Base-by-base conservation (phyloP, 2,329 filamentous ascomycete species). In the Sporothrix mexicana region DNA sequence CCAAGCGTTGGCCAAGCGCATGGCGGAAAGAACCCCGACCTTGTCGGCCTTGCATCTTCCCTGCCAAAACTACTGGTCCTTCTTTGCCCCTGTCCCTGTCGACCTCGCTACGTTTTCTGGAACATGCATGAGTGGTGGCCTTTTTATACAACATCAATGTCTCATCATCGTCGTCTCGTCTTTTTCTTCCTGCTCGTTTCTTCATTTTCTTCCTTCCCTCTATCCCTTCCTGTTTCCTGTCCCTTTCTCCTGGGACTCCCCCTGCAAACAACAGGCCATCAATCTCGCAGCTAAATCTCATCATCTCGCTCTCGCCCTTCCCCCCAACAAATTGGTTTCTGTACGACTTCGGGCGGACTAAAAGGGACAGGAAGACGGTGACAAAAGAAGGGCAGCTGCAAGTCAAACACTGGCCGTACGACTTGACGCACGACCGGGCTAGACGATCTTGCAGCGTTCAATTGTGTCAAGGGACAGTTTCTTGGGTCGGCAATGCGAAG, bases 71-170 rank as follows among this genome's bases (percentile, higher is more conserved):
- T n/a, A n/a, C 51, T 45, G 25, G 30, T 47, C 45, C 30, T 36
- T 36, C 30, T 36, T 7, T 36, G 30, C 30, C 57, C 70, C 25
- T 36, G 43, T 68, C 53, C 64, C 68, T 23, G 47, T 41, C 57
- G 66, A 17, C 41, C 45, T 72, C 71, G 71, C 64, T 69, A 72
- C 66, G 66, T 49, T 23, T 62, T 64, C 64, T 72, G 71, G 71
- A 59, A 72, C 71, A 68, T 72, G 71, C 71, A 72, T 72, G 23
- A 25, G 25, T 30, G 13, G 36, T 23, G 70, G 59, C 47, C 66
- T 49, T 25, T 25, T 30, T 25, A 36, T 36, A 36, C 30, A 36
- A 7, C 23, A 25, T 51, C 53, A 20, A 20, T 62, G 41, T 61
- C 55, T 61, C 12, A 51, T 9, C 17, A 30, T 68, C 7, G 23